Evolutionary conservation across 306 rosid species (phyloP).

Genomic region (Glycine soja): DNA sequence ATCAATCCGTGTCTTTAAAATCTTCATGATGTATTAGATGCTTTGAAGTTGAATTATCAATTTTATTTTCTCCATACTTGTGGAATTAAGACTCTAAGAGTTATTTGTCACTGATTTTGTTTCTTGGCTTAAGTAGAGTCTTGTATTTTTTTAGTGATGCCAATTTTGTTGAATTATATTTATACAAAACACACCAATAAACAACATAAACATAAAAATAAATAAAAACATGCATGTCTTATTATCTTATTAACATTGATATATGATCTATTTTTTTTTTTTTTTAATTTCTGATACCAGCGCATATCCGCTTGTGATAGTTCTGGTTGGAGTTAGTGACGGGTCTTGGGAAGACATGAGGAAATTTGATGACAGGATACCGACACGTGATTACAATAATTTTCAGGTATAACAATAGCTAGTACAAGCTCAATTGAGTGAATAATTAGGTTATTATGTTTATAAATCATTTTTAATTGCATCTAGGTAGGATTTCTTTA

Average conservation of each 20-base stretch:
- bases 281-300: conserved; percentile 52
- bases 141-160: no score
- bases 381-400: conserved; percentile 80
- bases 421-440: not conserved
- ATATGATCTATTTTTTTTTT: not conserved
- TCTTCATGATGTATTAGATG: no score
- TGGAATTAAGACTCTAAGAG: no score
- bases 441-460: not conserved
- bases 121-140: no score
- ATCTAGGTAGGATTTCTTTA: not conserved
- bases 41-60: no score
- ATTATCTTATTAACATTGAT: conserved; percentile 34
- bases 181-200: no score
- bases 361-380: conserved; percentile 89
- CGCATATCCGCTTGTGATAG: conserved; percentile 76
- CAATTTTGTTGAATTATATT: no score
- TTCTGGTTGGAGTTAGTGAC: conserved; percentile 93
- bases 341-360: conserved; percentile 98
- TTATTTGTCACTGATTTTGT: no score
- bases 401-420: conserved; percentile 67
- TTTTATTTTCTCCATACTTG: no score
- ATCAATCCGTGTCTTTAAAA: conserved; percentile 8
- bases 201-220: no score
- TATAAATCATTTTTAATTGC: not conserved
- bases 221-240: not conserved